These are phyloP conservation scores for Tetrapisispora iriomotensis DNA, from an alignment of 805 yeast species.

Conservation along the genomic window DNA sequence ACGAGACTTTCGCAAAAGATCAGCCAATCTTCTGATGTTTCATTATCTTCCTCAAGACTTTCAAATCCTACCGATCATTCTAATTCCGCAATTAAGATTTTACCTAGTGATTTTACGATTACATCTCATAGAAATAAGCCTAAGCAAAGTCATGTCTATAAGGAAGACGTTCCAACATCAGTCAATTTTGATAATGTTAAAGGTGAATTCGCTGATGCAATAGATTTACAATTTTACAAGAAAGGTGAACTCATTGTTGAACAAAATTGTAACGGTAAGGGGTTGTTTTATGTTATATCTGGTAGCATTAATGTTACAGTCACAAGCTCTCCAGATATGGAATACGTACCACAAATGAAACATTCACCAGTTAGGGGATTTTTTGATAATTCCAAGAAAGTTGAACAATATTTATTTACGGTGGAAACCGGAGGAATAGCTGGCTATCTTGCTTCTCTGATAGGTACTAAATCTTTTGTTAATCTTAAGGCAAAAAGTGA, in stretches of 20 bases:
- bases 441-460: constrained; percentile 73
- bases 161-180: constrained; percentile 17
- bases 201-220: constrained; percentile 45
- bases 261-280: constrained; percentile 59
- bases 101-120: constrained; percentile 19
- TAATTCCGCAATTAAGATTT: constrained; percentile 17
- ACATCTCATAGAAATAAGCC: constrained; percentile 8
- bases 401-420: constrained; percentile 40
- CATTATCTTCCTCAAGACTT: constrained; percentile 11
- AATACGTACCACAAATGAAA: not conserved
- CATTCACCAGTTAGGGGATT: not conserved
- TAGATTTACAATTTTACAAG: constrained; percentile 46
- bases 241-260: constrained; percentile 50
- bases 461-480: constrained; percentile 73
- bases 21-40: constrained; percentile 9
- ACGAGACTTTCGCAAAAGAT: not conserved
- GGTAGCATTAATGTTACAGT: constrained; percentile 58
- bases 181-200: constrained; percentile 43
- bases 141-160: constrained; percentile 10
- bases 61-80: constrained; percentile 7
- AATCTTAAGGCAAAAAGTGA: constrained; percentile 53
- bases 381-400: constrained; percentile 4
- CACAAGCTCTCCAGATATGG: not conserved
- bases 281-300: constrained; percentile 69
- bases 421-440: constrained; percentile 74